Evolutionary conservation across 2,329 filamentous ascomycete genomes (phyloP).

Genomic region (Trichoderma aggressivum): DNA sequence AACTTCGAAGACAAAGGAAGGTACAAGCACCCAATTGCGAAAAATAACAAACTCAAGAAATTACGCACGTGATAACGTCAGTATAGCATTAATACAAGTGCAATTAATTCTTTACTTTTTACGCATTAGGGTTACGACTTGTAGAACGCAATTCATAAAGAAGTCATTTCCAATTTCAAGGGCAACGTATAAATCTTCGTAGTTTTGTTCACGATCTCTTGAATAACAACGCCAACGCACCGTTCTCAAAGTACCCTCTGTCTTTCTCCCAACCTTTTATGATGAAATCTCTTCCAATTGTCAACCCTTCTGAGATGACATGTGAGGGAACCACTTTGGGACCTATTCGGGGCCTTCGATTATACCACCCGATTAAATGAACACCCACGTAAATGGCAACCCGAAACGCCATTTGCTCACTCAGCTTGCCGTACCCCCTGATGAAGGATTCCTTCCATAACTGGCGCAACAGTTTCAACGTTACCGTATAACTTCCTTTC

Average conservation of each 20-base stretch:
- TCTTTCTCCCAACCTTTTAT: background rate
- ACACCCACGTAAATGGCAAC: background rate
- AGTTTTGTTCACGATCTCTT: background rate
- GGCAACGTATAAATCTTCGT: background rate
- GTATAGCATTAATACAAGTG: no score
- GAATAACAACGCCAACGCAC: background rate
- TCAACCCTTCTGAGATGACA: background rate
- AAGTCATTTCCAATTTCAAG: background rate
- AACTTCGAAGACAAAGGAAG: background rate
- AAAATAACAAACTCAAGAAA: no score
- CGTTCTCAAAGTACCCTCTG: background rate
- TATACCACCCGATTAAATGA: background rate
- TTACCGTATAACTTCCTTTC: background rate
- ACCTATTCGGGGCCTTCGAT: background rate
- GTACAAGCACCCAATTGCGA: no score
- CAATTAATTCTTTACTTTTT: no score
- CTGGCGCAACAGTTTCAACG: background rate
- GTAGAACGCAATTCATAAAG: background rate
- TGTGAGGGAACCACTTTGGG: background rate
- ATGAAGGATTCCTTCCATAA: background rate
- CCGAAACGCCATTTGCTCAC: background rate
- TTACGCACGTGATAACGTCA: no score
- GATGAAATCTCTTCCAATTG: background rate
- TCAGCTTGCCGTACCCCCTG: background rate
- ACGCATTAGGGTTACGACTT: no score